Evolutionary conservation across 2,329 filamentous ascomycete species (phyloP).

Genomic region (Lojkania enalia): DNA sequence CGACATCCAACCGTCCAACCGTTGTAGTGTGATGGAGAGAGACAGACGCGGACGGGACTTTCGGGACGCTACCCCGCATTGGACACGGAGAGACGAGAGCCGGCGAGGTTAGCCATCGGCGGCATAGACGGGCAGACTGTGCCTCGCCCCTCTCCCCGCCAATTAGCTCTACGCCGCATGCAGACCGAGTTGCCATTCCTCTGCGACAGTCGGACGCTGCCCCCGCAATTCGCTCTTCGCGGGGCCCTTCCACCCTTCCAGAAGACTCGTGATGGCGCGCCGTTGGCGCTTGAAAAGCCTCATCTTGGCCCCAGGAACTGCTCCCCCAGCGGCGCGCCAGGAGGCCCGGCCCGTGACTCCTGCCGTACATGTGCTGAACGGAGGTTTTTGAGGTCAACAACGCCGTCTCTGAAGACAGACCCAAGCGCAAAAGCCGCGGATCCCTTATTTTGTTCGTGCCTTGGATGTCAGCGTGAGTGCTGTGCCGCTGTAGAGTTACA

Average conservation of each 20-base stretch:
- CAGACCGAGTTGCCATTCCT: too few species aligned
- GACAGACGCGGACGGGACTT: not conserved
- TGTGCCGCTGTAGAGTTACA: slow-evolving; percentile 2
- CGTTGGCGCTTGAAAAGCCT: slow-evolving; percentile 5
- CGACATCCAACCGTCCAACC: too few species aligned
- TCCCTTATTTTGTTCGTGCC: not conserved
- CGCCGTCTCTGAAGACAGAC: not conserved
- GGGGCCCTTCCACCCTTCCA: slow-evolving; percentile 3
- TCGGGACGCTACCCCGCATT: not conserved
- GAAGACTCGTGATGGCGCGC: slow-evolving; percentile 12
- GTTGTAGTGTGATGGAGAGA: not conserved
- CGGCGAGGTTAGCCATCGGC: not conserved
- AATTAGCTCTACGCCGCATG: too few species aligned
- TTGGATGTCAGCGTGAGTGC: not conserved
- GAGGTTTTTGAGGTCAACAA: not conserved
- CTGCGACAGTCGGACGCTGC: slow-evolving; percentile 11
- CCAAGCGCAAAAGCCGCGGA: not conserved
- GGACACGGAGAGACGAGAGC: not conserved
- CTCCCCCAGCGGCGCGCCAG: not conserved
- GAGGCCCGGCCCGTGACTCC: slow-evolving; percentile 6
- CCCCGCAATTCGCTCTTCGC: slow-evolving; percentile 8
- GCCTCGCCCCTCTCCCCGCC: not conserved
- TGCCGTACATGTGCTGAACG: not conserved
- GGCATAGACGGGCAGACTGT: not conserved
- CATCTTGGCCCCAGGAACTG: slow-evolving; percentile 4